Base-by-base conservation (phyloP, 768 basidiomycete species). In the Mycena kentingensis region DNA sequence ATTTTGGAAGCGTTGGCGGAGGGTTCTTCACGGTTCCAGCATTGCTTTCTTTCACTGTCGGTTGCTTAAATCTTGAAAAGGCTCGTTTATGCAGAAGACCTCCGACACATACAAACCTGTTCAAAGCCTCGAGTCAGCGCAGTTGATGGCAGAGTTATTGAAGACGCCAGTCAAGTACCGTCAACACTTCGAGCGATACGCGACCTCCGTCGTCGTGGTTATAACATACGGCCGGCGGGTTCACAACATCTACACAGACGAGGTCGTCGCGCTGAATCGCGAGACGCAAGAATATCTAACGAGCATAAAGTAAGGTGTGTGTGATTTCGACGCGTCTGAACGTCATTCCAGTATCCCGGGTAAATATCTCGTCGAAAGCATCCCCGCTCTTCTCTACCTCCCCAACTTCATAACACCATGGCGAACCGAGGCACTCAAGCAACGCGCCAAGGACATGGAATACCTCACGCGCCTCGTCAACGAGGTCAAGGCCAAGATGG, bases 1-100 rank as follows among this genome's bases (percentile, higher is more conserved):
- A 5, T 52, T 60, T n/a, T 80, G 77, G 78, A 68, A 75, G 18
- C 73, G 68, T 63, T 78, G 75, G 74, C 72, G 77, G 18, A 77
- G 74, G 64, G 78, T 78, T 22, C 68, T 78, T 32, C 78, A 80
- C 54, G 54, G 57, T 52, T 24, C 10, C 36, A n/a, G n/a, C 19
- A 24, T 12, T n/a, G 6, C 5, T 28, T 15, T 18, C 19, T 1
- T 7, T 4, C 11, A 19, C 12, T 10, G 19, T 31, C 16, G 31
- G 24, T 1, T 18, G 32, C 36, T 19, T 24, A 24, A 13, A 26
- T 24, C 44, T 8, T 13, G 35, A 29, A 21, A 7, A 57, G 55
- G 29, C 15, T 48, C 58, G 13, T 60, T 60, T 44, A 60, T 60
- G 58, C 58, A 73, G 27, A 73, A 69, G 42, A 67, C 77, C 7